Percentiles rank a stretch among this genome's conserved stretches.
Evolutionary conservation across 176 grass and related monocot genomes (phyloP).

Genomic region (Avena insularis): DNA sequence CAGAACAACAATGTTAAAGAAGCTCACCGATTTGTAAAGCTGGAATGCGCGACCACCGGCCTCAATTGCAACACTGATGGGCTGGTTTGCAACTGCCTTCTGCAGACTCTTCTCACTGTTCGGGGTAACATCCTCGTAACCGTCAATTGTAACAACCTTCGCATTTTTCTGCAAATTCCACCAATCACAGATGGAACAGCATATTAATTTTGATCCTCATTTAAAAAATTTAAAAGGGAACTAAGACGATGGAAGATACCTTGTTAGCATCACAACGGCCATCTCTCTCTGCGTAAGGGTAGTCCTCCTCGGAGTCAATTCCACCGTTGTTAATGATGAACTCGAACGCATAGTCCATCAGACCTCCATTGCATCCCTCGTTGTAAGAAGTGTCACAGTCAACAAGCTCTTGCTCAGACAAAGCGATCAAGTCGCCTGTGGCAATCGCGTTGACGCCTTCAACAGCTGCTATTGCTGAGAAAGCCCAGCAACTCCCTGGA

Average conservation of each 20-base stretch:
- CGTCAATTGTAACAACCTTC: constrained; percentile 71
- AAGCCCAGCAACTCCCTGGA: constrained; percentile 90
- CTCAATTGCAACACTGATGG: constrained; percentile 84
- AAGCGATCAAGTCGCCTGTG: constrained; percentile 62
- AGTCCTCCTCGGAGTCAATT: constrained; percentile 67
- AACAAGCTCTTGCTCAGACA: constrained; percentile 90
- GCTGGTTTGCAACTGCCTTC: constrained; percentile 82
- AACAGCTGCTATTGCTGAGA: constrained; percentile 79
- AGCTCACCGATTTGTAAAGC: constrained; percentile 70
- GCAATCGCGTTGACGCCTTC: constrained; percentile 84
- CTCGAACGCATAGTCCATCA: constrained; percentile 88
- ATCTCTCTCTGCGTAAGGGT: constrained; percentile 68
- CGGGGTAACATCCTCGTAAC: constrained; percentile 72
- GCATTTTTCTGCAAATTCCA: constrained; percentile 72
- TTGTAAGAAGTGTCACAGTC: constrained; percentile 92
- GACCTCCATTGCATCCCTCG: constrained; percentile 84
- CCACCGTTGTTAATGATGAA: constrained; percentile 89
- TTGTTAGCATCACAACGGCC: constrained; percentile 59
- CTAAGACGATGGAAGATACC: constrained; percentile 43
- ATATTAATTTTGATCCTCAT: neutral
- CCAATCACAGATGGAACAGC: neutral
- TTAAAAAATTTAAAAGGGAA: neutral
- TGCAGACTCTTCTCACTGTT: constrained; percentile 69
- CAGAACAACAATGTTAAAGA: neutral
- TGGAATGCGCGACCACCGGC: constrained; percentile 74